Evolutionary conservation across 495 filamentous ascomycete genomes (phyloP).

Genomic region (Penicillium coffeae): DNA sequence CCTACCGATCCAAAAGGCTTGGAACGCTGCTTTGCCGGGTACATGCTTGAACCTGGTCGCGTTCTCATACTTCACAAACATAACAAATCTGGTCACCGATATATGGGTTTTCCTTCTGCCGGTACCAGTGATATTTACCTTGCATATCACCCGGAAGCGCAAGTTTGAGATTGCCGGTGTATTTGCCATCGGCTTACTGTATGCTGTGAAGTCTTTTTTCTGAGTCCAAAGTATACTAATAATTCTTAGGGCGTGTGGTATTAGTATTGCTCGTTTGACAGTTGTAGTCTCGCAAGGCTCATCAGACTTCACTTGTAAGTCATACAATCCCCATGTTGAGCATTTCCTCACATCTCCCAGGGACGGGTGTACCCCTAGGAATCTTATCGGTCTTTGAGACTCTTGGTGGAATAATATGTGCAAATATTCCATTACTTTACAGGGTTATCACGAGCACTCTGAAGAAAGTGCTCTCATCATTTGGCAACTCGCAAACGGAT

Average conservation of each 20-base stretch:
- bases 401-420: constrained; percentile 42
- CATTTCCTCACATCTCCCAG: too few relatives aligned
- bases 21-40: constrained; percentile 18
- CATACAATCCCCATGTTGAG: background rate
- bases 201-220: background rate
- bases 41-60: constrained; percentile 28
- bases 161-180: constrained; percentile 37
- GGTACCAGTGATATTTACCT: constrained; percentile 26
- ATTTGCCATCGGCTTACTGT: constrained; percentile 34
- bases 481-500: background rate
- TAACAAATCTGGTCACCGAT: constrained; percentile 32
- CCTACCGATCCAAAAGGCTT: constrained; percentile 32
- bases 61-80: constrained; percentile 33
- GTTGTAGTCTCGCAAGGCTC: constrained; percentile 37
- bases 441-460: background rate
- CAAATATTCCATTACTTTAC: constrained; percentile 32
- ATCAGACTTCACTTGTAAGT: constrained; percentile 38
- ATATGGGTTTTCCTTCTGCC: constrained; percentile 39
- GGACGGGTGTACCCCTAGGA: constrained; percentile 36
- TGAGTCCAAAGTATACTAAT: background rate
- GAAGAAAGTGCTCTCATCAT: background rate
- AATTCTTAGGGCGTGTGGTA: constrained; percentile 29
- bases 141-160: constrained; percentile 25
- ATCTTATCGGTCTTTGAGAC: constrained; percentile 42
- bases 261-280: constrained; percentile 34